Evolutionary conservation across 345 rosid species (phyloP).

Genomic region (Noccaea bulbosa): DNA sequence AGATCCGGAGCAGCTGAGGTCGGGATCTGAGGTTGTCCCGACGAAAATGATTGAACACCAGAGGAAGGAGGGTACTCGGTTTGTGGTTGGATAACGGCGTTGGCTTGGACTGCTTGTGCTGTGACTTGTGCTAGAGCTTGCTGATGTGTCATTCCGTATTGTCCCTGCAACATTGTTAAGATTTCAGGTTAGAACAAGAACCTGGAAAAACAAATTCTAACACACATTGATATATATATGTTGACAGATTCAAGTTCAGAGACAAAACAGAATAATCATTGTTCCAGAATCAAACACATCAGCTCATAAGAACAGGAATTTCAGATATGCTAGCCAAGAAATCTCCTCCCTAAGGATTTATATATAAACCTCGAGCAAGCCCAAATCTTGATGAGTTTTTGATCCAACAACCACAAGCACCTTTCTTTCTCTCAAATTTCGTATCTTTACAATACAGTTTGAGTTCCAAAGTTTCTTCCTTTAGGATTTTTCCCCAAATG

Average conservation of each 20-base stretch:
- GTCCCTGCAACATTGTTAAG: conserved; percentile 54
- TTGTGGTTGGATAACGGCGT: conserved; percentile 50
- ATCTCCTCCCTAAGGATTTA: not conserved
- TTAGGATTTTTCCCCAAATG: not conserved
- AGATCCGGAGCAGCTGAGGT: conserved; percentile 37
- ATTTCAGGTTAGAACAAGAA: conserved; percentile 24
- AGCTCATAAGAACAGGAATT: not conserved
- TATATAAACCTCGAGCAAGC: conserved; percentile 24
- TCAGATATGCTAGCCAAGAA: not conserved
- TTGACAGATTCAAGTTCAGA: conserved; percentile 6
- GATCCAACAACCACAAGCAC: conserved; percentile 4
- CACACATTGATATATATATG: not conserved
- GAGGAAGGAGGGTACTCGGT: conserved; percentile 46
- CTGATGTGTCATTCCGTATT: conserved; percentile 84
- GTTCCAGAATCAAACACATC: conserved; percentile 10
- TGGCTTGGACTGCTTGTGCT: conserved; percentile 67
- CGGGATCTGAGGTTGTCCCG: conserved; percentile 45
- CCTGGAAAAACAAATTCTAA: not conserved
- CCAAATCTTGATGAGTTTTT: conserved; percentile 24
- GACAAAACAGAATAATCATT: not conserved
- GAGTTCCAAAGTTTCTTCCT: conserved; percentile 29
- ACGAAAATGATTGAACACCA: conserved; percentile 34
- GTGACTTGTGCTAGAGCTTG: conserved; percentile 87
- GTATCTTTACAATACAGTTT: conserved; percentile 15
- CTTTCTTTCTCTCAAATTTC: conserved; percentile 3